Evolutionary conservation across 306 rosid species (phyloP).

Genomic region (Vigna hirtella): DNA sequence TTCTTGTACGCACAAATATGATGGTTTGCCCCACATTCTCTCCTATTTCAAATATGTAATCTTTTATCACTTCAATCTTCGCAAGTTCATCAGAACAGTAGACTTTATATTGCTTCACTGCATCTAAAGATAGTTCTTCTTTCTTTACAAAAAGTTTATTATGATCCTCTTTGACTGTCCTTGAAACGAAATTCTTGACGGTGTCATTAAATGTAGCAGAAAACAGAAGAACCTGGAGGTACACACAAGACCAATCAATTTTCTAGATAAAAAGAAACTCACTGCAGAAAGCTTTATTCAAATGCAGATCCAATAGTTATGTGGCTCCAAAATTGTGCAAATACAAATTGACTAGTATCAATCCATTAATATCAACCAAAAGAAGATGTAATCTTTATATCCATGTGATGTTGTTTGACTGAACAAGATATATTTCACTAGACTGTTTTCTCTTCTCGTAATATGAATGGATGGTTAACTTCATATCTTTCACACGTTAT

Average conservation of each 20-base stretch:
- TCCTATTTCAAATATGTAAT: slow-evolving; percentile 78
- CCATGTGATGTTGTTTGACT: background rate
- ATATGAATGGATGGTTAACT: no score
- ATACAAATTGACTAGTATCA: slow-evolving; percentile 3
- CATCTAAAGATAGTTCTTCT: slow-evolving; percentile 80
- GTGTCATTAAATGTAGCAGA: slow-evolving; percentile 93
- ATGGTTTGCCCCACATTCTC: slow-evolving; percentile 92
- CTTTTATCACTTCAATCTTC: slow-evolving; percentile 67
- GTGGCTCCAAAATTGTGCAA: background rate
- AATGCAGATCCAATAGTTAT: slow-evolving; percentile 1
- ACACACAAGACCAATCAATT: slow-evolving; percentile 20
- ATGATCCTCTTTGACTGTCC: slow-evolving; percentile 62
- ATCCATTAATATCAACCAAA: slow-evolving; percentile 28
- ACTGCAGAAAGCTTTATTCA: background rate
- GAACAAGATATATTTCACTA: background rate
- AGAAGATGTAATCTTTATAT: slow-evolving; percentile 15
- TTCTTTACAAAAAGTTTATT: slow-evolving; percentile 87
- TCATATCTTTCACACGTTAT: no score
- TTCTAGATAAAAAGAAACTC: slow-evolving; percentile 14
- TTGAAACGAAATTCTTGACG: slow-evolving; percentile 76
- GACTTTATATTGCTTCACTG: slow-evolving; percentile 89
- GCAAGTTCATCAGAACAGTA: slow-evolving; percentile 68
- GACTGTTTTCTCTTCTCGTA: background rate
- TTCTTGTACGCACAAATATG: slow-evolving; percentile 77
- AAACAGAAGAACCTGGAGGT: slow-evolving; percentile 81